phyloP scores from a whole-genome alignment of 2,329 filamentous ascomycete genomes.

The Calonectria leucothoes region DNA sequence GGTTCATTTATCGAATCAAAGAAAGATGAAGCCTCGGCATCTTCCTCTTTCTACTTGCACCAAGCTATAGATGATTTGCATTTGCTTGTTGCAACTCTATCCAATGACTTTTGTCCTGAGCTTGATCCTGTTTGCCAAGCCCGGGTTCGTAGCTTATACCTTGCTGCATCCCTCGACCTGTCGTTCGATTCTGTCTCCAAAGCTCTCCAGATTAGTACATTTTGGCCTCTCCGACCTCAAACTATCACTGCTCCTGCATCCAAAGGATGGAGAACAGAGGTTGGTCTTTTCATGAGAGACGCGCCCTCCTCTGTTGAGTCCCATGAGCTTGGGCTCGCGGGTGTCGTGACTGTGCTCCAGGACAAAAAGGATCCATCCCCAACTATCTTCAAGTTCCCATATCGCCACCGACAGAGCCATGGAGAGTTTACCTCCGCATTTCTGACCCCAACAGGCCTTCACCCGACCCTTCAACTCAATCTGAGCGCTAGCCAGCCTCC shows the following conservation, averaged over 20 bases:
- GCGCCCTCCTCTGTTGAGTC: slow-evolving; percentile 68
- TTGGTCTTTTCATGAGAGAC: slow-evolving; percentile 81
- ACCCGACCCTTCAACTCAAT: slow-evolving; percentile 80
- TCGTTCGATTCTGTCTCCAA: slow-evolving; percentile 79
- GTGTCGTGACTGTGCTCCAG: slow-evolving; percentile 82
- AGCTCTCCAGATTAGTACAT: slow-evolving; percentile 71
- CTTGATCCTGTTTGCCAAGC: slow-evolving; percentile 61
- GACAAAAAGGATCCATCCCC: slow-evolving; percentile 78
- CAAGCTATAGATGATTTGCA: slow-evolving; percentile 69
- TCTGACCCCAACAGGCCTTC: slow-evolving; percentile 79
- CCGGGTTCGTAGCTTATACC: slow-evolving; percentile 55
- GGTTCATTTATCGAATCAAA: slow-evolving; percentile 69
- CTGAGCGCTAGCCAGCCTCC: slow-evolving; percentile 66
- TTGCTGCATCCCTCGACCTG: slow-evolving; percentile 77
- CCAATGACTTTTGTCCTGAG: slow-evolving; percentile 60
- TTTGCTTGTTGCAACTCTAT: slow-evolving; percentile 65
- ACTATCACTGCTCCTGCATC: slow-evolving; percentile 54
- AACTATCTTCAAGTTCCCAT: slow-evolving; percentile 85
- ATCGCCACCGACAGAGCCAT: slow-evolving; percentile 75
- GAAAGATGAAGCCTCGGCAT: slow-evolving; percentile 44
- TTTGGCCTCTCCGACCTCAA: slow-evolving; percentile 66
- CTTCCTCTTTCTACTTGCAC: slow-evolving; percentile 76
- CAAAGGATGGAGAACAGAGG: slow-evolving; percentile 73
- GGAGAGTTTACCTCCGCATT: slow-evolving; percentile 73
- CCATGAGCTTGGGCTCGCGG: slow-evolving; percentile 82